These are phyloP conservation scores for Suhomyces yuchorum DNA, from an alignment of 1,139 yeast species.

Conservation along the genomic window DNA sequence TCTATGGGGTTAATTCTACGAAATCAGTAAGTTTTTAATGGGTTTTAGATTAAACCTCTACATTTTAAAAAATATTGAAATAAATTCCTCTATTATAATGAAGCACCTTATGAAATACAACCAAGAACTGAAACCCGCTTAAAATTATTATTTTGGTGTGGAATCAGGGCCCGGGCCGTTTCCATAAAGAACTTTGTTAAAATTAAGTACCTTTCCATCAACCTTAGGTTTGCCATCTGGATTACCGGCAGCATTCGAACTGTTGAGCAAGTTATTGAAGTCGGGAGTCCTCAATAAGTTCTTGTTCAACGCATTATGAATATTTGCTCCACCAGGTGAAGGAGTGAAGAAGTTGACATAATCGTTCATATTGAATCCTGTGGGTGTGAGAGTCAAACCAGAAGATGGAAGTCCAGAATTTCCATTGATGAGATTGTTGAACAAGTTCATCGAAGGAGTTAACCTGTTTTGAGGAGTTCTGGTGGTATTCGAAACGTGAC, in stretches of 20 bases:
- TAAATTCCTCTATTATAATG: constrained; percentile 5
- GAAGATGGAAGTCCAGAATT: constrained; percentile 43
- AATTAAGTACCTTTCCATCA: constrained; percentile 50
- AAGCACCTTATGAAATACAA: constrained; percentile 4
- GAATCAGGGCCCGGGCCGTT: constrained; percentile 16
- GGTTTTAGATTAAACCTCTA: not conserved
- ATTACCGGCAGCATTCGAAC: constrained; percentile 5
- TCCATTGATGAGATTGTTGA: constrained; percentile 28
- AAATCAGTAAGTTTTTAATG: not conserved
- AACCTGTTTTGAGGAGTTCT: constrained; percentile 48
- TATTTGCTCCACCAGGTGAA: constrained; percentile 52
- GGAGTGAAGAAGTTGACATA: constrained; percentile 80
- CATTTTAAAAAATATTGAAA: not conserved
- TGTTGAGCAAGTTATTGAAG: constrained; percentile 35
- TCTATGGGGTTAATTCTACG: too few species aligned
- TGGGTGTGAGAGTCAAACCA: constrained; percentile 54
- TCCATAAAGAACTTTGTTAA: constrained; percentile 41
- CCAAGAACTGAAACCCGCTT: constrained; percentile 7
- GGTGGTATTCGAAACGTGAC: constrained; percentile 32
- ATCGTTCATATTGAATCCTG: constrained; percentile 81
- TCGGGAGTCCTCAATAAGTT: constrained; percentile 48
- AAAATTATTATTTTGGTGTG: constrained; percentile 12
- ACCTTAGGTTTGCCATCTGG: constrained; percentile 28
- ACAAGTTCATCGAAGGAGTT: constrained; percentile 45
- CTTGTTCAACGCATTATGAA: constrained; percentile 21